These are phyloP conservation scores for Fusarium sp. DNA, from an alignment of 2,329 filamentous ascomycete genomes.

Conservation along the genomic window DNA sequence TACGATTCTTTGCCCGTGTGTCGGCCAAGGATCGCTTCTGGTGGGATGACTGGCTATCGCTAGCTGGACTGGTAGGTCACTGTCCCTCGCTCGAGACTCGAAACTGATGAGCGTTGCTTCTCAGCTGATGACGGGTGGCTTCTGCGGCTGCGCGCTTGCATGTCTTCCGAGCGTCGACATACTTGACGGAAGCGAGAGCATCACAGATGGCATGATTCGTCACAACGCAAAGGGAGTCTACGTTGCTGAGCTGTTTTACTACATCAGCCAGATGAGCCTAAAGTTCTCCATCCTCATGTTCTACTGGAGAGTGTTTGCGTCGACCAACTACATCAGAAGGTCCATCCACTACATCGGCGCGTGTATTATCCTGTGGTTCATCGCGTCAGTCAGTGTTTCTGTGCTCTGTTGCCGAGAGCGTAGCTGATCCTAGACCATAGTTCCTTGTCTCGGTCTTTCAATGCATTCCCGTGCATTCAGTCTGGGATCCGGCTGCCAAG, in stretches of 20 bases:
- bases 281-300: slow-evolving; percentile 1
- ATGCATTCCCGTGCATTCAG: not conserved
- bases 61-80: not conserved
- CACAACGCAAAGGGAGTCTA: not conserved
- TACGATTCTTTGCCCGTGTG: slow-evolving; percentile 1
- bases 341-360: not conserved
- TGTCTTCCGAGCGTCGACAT: not conserved
- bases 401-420: not conserved
- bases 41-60: slow-evolving; percentile 13
- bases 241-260: not conserved
- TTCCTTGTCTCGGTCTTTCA: not conserved
- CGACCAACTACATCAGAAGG: not conserved
- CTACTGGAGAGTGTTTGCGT: slow-evolving; percentile 5
- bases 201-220: not conserved
- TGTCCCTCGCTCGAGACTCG: no score
- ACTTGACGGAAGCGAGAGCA: not conserved
- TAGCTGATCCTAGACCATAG: not conserved
- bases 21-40: not conserved
- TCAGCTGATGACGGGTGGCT: slow-evolving; percentile 3
- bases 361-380: slow-evolving; percentile 1
- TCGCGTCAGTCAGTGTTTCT: not conserved
- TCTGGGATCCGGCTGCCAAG: not conserved
- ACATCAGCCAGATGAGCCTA: not conserved
- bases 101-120: not conserved
- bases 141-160: not conserved